phyloP scores from a whole-genome alignment of 2,329 filamentous ascomycete genomes.

The Huntiella savannae region DNA sequence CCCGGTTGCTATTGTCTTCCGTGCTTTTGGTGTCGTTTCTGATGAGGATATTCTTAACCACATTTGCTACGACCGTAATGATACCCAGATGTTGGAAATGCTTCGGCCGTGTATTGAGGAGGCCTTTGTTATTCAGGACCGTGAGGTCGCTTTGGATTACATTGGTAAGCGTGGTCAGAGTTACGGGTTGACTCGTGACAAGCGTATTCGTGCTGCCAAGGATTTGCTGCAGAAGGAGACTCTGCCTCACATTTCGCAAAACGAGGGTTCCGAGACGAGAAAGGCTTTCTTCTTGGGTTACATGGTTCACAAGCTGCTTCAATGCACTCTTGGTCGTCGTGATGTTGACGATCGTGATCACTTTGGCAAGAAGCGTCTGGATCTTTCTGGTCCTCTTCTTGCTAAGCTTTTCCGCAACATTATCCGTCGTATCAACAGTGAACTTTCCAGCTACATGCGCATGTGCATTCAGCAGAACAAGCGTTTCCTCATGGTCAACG shows the following conservation, averaged over 20 bases:
- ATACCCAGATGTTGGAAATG: slow-evolving; percentile 95
- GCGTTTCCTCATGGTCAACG: slow-evolving; percentile 78
- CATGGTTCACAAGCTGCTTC: slow-evolving; percentile 91
- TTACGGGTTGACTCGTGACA: slow-evolving; percentile 54
- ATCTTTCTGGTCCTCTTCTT: slow-evolving; percentile 81
- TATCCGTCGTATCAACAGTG: slow-evolving; percentile 76
- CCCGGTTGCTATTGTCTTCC: slow-evolving; percentile 87
- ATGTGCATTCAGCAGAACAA: slow-evolving; percentile 75
- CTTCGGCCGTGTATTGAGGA: slow-evolving; percentile 94
- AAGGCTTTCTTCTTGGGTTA: slow-evolving; percentile 98
- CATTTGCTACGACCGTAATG: slow-evolving; percentile 88
- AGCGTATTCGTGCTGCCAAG: slow-evolving; percentile 77
- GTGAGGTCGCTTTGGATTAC: slow-evolving; percentile 82
- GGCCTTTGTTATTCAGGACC: slow-evolving; percentile 87
- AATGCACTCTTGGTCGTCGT: slow-evolving; percentile 78
- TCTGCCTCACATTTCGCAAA: slow-evolving; percentile 87
- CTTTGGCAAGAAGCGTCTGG: slow-evolving; percentile 94
- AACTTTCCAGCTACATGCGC: slow-evolving; percentile 79
- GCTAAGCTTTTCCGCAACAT: slow-evolving; percentile 92
- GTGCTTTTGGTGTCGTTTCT: slow-evolving; percentile 84
- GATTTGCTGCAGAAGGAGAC: slow-evolving; percentile 96
- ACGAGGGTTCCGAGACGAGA: slow-evolving; percentile 79
- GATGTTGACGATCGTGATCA: slow-evolving; percentile 97
- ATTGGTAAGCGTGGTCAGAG: slow-evolving; percentile 78
- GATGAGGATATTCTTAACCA: slow-evolving; percentile 97